A percentile compares a stretch with the other conserved stretches of the same genome.
Conservation (phyloP, 225 moss, liverwort and hornwort species). For the Neckera pumila region DNA sequence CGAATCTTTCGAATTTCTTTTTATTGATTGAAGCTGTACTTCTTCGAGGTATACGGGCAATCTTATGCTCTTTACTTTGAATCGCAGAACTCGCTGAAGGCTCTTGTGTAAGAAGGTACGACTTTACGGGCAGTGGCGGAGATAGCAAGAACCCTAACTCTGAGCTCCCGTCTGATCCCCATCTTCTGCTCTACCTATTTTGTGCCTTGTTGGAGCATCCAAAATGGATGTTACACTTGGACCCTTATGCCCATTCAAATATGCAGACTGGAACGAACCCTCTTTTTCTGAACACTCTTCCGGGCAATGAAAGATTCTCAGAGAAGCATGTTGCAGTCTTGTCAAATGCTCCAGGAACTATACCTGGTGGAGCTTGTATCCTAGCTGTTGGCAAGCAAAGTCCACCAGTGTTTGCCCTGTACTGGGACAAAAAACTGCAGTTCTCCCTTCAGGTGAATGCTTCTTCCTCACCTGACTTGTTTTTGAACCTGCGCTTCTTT, state of each 20-base stretch:
- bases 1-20: neutral
- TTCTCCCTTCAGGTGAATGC: slow-evolving; percentile 72
- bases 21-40: neutral
- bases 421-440: slow-evolving; percentile 91
- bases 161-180: slow-evolving; percentile 87
- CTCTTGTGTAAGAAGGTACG: slow-evolving; percentile 80
- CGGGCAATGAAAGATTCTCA: slow-evolving; percentile 63
- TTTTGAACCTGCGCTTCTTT: neutral
- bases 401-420: slow-evolving; percentile 82
- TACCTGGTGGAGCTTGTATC: slow-evolving; percentile 76
- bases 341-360: slow-evolving; percentile 54
- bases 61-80: neutral
- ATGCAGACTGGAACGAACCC: slow-evolving; percentile 89
- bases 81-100: slow-evolving; percentile 84
- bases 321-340: slow-evolving; percentile 85
- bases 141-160: slow-evolving; percentile 44
- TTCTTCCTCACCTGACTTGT: neutral
- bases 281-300: slow-evolving; percentile 72
- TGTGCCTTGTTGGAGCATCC: slow-evolving; percentile 96
- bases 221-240: slow-evolving; percentile 95
- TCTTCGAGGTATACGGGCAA: neutral
- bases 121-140: slow-evolving; percentile 63
- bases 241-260: slow-evolving; percentile 63
- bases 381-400: slow-evolving; percentile 68
- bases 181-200: slow-evolving; percentile 88